Conservation (phyloP, 345 rosid genomes). For the Theobroma cacao region DNA sequence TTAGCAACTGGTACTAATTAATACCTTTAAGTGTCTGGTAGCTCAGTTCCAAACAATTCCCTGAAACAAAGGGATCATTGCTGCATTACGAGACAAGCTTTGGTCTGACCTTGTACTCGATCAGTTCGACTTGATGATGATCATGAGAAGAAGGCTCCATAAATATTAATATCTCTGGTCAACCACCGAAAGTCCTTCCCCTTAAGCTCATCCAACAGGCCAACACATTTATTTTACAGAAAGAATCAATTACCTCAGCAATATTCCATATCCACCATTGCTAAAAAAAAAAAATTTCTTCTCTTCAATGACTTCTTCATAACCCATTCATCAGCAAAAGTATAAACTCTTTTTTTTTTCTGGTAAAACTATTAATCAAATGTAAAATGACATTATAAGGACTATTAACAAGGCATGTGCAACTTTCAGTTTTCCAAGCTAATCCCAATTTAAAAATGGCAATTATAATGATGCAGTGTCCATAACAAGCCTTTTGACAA, state of each 20-base stretch:
- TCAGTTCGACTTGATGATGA: background rate
- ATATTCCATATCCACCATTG: background rate
- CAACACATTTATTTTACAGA: background rate
- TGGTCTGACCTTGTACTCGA: conserved; percentile 15
- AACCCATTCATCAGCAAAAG: background rate
- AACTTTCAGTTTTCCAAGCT: conserved; percentile 11
- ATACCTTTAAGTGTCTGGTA: background rate
- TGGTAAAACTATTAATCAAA: background rate
- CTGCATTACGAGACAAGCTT: background rate
- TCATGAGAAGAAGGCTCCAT: conserved; percentile 1
- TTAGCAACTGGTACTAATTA: background rate
- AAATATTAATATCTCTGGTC: background rate
- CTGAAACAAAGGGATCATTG: conserved; percentile 2
- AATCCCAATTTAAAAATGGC: background rate
- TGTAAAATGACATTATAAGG: background rate
- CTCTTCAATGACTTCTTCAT: background rate
- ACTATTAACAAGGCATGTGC: conserved; percentile 24
- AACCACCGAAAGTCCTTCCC: background rate
- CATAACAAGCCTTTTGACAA: background rate
- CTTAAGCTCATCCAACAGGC: background rate
- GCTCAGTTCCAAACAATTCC: conserved; percentile 21
- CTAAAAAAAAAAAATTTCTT: background rate
- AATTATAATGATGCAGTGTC: background rate
- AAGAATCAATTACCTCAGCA: background rate
- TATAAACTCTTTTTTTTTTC: background rate